Base-by-base conservation (phyloP, 257 asterid species). In the Jacaranda mimosifolia region DNA sequence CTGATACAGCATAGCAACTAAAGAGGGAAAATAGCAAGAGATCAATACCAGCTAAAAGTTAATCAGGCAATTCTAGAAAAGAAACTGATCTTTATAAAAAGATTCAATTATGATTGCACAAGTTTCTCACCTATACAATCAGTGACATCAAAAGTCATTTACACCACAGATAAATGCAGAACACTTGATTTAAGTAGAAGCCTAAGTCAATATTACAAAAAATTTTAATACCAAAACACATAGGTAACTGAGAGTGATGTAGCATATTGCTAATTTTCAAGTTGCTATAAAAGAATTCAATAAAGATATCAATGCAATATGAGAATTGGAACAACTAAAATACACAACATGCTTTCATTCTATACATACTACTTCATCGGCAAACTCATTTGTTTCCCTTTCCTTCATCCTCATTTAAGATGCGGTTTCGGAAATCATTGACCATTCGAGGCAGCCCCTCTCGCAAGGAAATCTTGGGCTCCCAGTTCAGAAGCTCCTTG, bases 351-450 rank as follows among this genome's bases (percentile, higher is more conserved):
- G 56, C 66, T 63, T 73, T 57, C 68, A 48, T 68, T 74, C 82
- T 83, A 74, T 80, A 80, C 87, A 80, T 67, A 70, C 68, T 55
- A 53, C 8, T 52, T 69, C 60, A 6, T 38, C 42, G 15, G n/a
- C 45, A 6, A 39, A 52, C 68, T 78, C 83, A 81, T 82, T 79
- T 7, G 85, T 84, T 87, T 77, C 93, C 97, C 85, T 89, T 96
- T 15, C 97, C 97, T 89, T 96, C 99, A 60, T 96, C 97, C 88
- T 96, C 99, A 43, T 96, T 96, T 88, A 96, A 84, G 82, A 96
- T 96, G 83, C 98, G 98, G 80, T 93, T 89, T 74, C 94, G 83
- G 63, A 96, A 96, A 80, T 96, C 99, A 42, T 78, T 80, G 36
- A 94, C 97, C 98, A 94, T 94, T 72, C 84, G 85, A n/a, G 98